Evolutionary conservation across 768 basidiomycete species (phyloP), one percentile per base, ranked within the genome.

Genomic region (Candolleomyces eurysporus): DNA sequence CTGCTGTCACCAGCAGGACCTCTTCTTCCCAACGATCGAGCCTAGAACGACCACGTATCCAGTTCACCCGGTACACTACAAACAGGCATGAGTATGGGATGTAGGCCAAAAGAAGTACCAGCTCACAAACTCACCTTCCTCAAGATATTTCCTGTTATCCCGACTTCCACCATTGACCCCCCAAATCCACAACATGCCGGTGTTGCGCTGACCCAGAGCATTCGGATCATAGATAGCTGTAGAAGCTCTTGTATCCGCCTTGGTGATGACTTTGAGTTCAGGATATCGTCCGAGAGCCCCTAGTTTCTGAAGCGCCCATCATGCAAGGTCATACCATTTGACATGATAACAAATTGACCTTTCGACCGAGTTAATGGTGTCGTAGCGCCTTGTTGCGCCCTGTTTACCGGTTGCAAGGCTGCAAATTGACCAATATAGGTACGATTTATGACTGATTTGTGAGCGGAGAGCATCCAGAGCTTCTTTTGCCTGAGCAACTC

Each of bases 401-500:
- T 30, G 32, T 19, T 56, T 36, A 19, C 54, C 54, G 16, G 5
- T 5, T 5, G 54, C 54, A 6, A 56, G 36, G 16, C 16, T 40
- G 17, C 13, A 39, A 13, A 39, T 56, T 5, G 30, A 11, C 5
- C 32, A n/a, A 22, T 56, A 56, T 5, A 56, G 21, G 54, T 56
- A 40, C 11, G 54, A 56, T 39, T 56, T 56, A 16, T 56, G 54
- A 5, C 19, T 16, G 19, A 56, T 56, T 7, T 56, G 16, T 5
- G 19, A 16, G 16, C 54, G 30, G 11, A 56, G 32, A 5, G 54
- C 30, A 16, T 56, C 54, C 19, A 56, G 40, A 6, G 54, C 32
- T n/a, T 56, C 54, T 11, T 56, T 22, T 39, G 54, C 54, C 54
- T 56, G 54, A 5, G 54, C 54, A 9, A 56, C 40, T 6, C 54